Conservation (phyloP, 1,284 basidiomycete species). For the Thecaphora frezii region DNA sequence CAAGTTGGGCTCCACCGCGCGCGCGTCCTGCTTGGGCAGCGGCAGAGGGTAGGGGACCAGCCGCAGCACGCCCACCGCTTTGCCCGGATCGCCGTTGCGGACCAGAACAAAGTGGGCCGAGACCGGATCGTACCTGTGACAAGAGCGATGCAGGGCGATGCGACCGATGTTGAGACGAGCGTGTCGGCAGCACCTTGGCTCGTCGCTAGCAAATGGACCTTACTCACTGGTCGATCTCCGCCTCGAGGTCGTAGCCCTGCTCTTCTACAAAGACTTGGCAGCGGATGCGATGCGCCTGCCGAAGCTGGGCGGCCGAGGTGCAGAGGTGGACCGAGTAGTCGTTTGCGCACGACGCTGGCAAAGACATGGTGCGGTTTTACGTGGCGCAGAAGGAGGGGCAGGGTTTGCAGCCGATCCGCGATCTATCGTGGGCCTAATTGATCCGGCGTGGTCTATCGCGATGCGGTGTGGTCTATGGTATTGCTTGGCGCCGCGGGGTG, state of each 20-base stretch:
- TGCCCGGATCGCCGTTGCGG: conserved; percentile 3
- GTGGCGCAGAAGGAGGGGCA: too few species aligned
- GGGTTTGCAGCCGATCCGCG: too few species aligned
- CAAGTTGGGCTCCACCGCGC: conserved; percentile 10
- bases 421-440: too few species aligned
- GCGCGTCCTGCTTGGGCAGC: conserved; percentile 23
- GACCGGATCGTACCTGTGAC: conserved; percentile 24
- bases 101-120: conserved; percentile 27
- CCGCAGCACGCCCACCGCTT: conserved; percentile 18
- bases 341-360: not conserved
- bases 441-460: too few species aligned
- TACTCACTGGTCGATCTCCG: conserved; percentile 44
- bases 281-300: conserved; percentile 26
- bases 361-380: conserved; percentile 6
- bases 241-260: conserved; percentile 40
- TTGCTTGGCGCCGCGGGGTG: too few species aligned
- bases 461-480: too few species aligned
- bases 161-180: not conserved
- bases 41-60: conserved; percentile 28
- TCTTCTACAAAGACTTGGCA: conserved; percentile 45
- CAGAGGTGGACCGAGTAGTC: conserved; percentile 24
- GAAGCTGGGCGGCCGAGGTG: conserved; percentile 20
- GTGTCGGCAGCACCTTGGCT: not conserved
- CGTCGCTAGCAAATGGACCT: not conserved
- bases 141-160: not conserved